Evolutionary conservation across 352 stramenopile genomes (phyloP), one percentile per base, ranked within the genome.

Genomic region (Phytopythium boreale): DNA sequence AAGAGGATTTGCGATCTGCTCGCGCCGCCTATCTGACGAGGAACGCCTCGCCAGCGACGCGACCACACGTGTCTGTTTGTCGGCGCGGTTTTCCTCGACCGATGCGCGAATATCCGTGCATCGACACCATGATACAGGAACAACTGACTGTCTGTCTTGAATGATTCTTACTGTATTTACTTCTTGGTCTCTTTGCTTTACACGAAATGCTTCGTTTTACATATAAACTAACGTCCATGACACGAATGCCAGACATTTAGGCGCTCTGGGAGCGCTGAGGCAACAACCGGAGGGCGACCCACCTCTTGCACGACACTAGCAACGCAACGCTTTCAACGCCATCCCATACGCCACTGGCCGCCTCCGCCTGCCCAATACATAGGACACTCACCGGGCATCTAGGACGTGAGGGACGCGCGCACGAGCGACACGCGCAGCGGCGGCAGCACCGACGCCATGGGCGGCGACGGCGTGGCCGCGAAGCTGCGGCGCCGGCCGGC

Each of bases 381-480:
- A 57, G 50, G 50, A 41, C 26, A 14, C 19, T 50, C 4, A 1
- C 44, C 9, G 17, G 24, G 44, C 50, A 19, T 2, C 50, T 57
- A 81, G 61, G 68, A 72, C 68, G 53, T 31, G 20, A 77, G 69
- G 53, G 74, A 81, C 8, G 74, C 69, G 64, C 74, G 74, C 8
- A 79, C 69, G 11, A 81, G 59, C 50, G 71, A 81, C n/a, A 81
- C 71, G 17, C 66, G 74, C n/a, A 81, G 66, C 44, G 74, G 71
- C 39, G 74, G 74, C 22, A 81, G 66, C 47, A 81, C 69, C 19
- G 53, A 43, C 24, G 53, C 34, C 53, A 59, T 59, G 19, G 53
- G 53, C 58, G 71, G 63, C 27, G 70, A 69, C 8, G 73, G 71
- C 17, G 63, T 68, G 31, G 69, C 64, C 27, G 69, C 67, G 34